phyloP scores from a whole-genome alignment of 2,329 filamentous ascomycete genomes.

The Verticillium longisporum region DNA sequence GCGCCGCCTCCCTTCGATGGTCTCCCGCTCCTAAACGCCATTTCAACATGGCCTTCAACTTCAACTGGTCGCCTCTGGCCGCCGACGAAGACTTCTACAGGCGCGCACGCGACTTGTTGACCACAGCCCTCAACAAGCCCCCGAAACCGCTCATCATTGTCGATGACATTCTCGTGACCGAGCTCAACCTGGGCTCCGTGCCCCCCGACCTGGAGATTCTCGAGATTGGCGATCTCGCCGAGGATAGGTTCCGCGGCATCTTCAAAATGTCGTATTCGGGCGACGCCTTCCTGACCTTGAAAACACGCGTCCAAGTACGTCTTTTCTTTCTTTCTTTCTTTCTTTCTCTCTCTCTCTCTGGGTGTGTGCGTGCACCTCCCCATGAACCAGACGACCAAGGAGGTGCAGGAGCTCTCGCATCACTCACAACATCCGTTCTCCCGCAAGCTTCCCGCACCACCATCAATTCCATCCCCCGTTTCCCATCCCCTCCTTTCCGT shows the following conservation, averaged over 20 bases:
- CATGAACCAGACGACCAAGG: too few relatives aligned
- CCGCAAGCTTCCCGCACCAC: not conserved
- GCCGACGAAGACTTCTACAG: conserved; percentile 88
- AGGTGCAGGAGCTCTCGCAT: not conserved
- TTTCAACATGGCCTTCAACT: conserved; percentile 95
- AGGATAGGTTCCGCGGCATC: conserved; percentile 94
- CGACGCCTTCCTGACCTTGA: conserved; percentile 90
- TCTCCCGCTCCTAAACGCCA: conserved; percentile 26
- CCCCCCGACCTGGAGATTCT: conserved; percentile 94
- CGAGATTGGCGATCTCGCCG: conserved; percentile 94
- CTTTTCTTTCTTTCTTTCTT: conserved; percentile 13
- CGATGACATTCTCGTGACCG: conserved; percentile 97
- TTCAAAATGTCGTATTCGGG: conserved; percentile 99
- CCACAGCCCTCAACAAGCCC: conserved; percentile 91
- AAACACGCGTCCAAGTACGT: conserved; percentile 86
- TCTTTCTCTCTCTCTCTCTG: conserved; percentile 1
- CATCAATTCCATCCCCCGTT: not conserved
- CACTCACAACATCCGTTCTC: not conserved
- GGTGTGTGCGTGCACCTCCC: not conserved
- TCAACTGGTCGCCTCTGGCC: conserved; percentile 99
- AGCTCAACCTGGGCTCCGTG: conserved; percentile 91
- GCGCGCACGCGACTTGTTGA: conserved; percentile 88
- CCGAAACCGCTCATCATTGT: conserved; percentile 98
- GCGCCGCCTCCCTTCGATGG: conserved; percentile 9
- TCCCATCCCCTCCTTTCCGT: conserved; percentile 1